Conservation (phyloP, 805 yeast species). For the Starmerella sp. region DNA sequence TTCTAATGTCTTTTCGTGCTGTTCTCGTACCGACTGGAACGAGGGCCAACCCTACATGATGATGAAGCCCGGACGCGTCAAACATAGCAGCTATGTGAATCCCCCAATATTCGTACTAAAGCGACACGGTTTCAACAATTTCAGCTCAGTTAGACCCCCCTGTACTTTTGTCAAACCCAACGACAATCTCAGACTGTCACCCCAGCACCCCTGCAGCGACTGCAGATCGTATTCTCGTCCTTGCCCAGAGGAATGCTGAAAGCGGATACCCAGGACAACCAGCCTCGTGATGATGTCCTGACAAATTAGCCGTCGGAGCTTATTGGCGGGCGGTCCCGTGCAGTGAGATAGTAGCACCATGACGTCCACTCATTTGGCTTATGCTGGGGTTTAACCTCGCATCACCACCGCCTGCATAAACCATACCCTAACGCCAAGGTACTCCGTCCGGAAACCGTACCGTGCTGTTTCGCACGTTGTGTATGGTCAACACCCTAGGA, state of each 20-base stretch:
- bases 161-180: no score
- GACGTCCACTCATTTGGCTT: background rate
- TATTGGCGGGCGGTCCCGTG: background rate
- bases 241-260: background rate
- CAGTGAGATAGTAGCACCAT: background rate
- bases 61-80: no score
- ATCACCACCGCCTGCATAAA: background rate
- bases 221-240: slow-evolving; percentile 2
- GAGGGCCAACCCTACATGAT: no score
- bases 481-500: background rate
- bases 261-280: background rate
- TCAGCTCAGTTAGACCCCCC: no score
- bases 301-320: background rate
- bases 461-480: background rate
- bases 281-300: background rate
- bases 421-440: background rate
- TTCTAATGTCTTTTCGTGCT: background rate
- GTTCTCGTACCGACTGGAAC: background rate
- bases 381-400: background rate
- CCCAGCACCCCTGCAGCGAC: background rate
- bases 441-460: background rate
- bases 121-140: no score
- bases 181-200: no score
- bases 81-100: no score
- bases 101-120: no score